Conservation (phyloP, 345 rosid genomes). For the Bruguiera parviflora region DNA sequence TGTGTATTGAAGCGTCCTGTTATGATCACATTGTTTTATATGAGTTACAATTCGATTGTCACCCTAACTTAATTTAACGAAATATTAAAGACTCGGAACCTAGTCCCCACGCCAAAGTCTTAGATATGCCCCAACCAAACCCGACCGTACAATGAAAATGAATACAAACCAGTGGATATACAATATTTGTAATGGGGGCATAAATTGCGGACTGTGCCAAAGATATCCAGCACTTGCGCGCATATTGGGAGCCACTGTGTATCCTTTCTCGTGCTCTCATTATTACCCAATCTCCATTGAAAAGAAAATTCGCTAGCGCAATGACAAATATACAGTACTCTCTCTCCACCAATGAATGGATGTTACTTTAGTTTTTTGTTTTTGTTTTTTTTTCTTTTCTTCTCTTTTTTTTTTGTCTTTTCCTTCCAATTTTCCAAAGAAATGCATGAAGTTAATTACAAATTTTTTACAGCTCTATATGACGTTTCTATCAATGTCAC, state of each 20-base stretch:
- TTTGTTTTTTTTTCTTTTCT: no score
- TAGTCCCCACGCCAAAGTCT: no score
- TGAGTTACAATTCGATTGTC: no score
- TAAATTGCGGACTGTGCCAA: background rate
- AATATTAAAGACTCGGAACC: no score
- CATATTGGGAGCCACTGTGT: background rate
- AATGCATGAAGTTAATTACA: background rate
- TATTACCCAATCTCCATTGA: slow-evolving; percentile 24
- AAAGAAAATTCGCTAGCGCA: slow-evolving; percentile 11
- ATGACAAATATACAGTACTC: background rate
- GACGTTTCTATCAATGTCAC: background rate
- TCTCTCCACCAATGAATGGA: background rate
- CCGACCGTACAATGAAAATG: background rate
- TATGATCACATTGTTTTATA: no score
- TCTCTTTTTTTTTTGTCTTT: no score
- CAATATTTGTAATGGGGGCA: background rate
- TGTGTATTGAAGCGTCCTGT: no score
- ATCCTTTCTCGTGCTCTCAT: slow-evolving; percentile 16
- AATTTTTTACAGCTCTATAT: background rate
- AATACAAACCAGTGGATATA: no score
- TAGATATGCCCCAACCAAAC: background rate
- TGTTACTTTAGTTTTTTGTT: background rate
- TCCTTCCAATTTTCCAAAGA: no score
- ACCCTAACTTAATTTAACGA: no score
- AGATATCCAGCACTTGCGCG: slow-evolving; percentile 9